Conservation (phyloP, 108 stramenopile species). For the Phaeodactylum tricornutum region DNA sequence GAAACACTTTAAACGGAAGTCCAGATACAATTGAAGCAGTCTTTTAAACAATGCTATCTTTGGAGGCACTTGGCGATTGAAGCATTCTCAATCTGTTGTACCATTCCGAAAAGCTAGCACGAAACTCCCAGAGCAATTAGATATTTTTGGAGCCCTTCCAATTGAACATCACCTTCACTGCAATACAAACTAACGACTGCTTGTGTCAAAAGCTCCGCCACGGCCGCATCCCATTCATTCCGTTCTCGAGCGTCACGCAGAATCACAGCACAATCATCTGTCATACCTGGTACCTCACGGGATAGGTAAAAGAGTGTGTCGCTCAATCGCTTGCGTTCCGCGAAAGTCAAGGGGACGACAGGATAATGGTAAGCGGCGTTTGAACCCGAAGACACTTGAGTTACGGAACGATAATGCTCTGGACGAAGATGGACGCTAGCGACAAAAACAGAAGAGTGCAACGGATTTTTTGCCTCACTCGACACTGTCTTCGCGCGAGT, state of each 20-base stretch:
- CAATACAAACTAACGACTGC: conserved; percentile 59
- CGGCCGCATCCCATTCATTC: conserved; percentile 66
- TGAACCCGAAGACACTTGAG: conserved; percentile 3
- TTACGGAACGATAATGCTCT: conserved; percentile 62
- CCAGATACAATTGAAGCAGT: no score
- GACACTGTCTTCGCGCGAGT: neutral
- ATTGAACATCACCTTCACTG: conserved; percentile 37
- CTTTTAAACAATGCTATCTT: no score
- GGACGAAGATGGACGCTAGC: conserved; percentile 33
- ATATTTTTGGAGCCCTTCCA: conserved; percentile 59
- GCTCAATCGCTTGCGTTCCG: conserved; percentile 59
- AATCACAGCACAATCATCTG: conserved; percentile 44
- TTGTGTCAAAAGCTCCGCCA: conserved; percentile 72
- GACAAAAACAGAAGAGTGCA: neutral
- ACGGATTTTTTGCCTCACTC: neutral
- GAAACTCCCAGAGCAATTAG: conserved; percentile 54
- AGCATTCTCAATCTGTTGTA: no score
- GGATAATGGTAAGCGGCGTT: conserved; percentile 43
- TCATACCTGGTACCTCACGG: conserved; percentile 37
- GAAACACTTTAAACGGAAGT: no score
- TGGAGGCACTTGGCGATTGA: no score
- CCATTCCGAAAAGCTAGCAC: no score
- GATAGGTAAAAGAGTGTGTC: conserved; percentile 63
- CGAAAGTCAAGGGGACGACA: conserved; percentile 53
- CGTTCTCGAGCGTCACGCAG: conserved; percentile 50